Conservation (phyloP, 2,329 filamentous ascomycete species). For the Claviceps africana region DNA sequence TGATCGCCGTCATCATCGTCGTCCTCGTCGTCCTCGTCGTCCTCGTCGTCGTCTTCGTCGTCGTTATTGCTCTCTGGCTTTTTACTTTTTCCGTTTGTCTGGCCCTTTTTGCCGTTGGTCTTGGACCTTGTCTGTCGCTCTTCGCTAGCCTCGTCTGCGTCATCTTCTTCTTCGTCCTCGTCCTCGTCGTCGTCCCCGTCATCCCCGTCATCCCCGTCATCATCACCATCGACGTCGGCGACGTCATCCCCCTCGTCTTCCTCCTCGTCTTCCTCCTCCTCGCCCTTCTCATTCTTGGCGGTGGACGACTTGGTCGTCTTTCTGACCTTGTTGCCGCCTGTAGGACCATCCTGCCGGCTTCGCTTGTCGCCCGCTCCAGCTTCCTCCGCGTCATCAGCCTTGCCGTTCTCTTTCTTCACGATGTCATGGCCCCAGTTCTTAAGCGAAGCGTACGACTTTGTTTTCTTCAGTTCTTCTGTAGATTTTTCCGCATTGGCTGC, state of each 20-base stretch:
- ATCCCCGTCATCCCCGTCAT: conserved; percentile 3
- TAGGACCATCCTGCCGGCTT: conserved; percentile 11
- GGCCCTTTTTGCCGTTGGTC: not conserved
- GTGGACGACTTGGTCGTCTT: conserved; percentile 12
- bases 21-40: not conserved
- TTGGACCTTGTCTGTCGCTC: not conserved
- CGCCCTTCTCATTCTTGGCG: not conserved
- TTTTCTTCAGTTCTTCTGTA: conserved; percentile 28
- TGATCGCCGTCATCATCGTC: not conserved
- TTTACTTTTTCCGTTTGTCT: not conserved
- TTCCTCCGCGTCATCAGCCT: conserved; percentile 5
- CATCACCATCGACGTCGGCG: not conserved
- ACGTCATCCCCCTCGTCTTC: conserved; percentile 3
- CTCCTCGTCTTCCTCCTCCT: conserved; percentile 4
- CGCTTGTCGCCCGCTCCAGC: conserved; percentile 15
- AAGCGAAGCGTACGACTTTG: conserved; percentile 41
- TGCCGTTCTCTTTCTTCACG: conserved; percentile 23
- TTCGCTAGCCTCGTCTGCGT: not conserved
- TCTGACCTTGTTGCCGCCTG: conserved; percentile 18
- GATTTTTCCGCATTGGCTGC: conserved; percentile 40
- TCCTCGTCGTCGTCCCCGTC: conserved; percentile 3
- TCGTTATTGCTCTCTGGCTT: not conserved
- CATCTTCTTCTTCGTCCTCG: conserved; percentile 2
- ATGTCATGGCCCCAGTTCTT: conserved; percentile 50
- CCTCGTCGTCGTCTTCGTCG: not conserved